Percentiles rank a stretch among this genome's conserved stretches.
Conservation (phyloP, 2,329 filamentous ascomycete genomes). For the Apiospora marii region DNA sequence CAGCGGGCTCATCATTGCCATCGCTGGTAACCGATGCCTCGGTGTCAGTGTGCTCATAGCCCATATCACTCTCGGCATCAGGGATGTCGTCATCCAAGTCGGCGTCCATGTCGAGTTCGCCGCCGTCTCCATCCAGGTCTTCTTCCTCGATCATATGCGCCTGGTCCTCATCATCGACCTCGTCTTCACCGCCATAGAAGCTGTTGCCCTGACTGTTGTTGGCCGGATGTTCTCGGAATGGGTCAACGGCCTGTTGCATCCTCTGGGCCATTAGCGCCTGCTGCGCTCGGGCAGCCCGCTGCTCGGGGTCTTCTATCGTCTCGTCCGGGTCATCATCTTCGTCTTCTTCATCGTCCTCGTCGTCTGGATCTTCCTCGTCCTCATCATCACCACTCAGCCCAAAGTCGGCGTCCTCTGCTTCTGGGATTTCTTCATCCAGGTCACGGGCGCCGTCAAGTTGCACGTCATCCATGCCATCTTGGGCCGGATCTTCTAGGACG, state of each 20-base stretch:
- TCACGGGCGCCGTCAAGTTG: slow-evolving; percentile 66
- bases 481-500: slow-evolving; percentile 38
- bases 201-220: slow-evolving; percentile 57
- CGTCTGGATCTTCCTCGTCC: slow-evolving; percentile 45
- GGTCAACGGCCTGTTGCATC: slow-evolving; percentile 66
- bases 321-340: slow-evolving; percentile 46
- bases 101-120: slow-evolving; percentile 67
- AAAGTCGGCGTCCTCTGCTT: slow-evolving; percentile 65
- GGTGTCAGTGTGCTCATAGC: slow-evolving; percentile 82
- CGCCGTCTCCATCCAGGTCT: slow-evolving; percentile 49
- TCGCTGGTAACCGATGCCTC: slow-evolving; percentile 68
- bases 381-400: slow-evolving; percentile 55
- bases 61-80: slow-evolving; percentile 65
- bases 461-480: slow-evolving; percentile 60
- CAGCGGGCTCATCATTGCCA: slow-evolving; percentile 47
- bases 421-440: slow-evolving; percentile 77
- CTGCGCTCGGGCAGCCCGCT: slow-evolving; percentile 45
- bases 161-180: slow-evolving; percentile 61
- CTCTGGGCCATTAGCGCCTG: slow-evolving; percentile 58
- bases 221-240: slow-evolving; percentile 65
- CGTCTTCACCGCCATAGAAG: slow-evolving; percentile 62
- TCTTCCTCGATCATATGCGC: slow-evolving; percentile 71
- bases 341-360: slow-evolving; percentile 49
- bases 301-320: slow-evolving; percentile 39
- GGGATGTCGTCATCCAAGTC: slow-evolving; percentile 77